Evolutionary conservation across 805 yeast species (phyloP), one percentile per base, ranked within the genome.

Genomic region (Yarrowia keelungensis): DNA sequence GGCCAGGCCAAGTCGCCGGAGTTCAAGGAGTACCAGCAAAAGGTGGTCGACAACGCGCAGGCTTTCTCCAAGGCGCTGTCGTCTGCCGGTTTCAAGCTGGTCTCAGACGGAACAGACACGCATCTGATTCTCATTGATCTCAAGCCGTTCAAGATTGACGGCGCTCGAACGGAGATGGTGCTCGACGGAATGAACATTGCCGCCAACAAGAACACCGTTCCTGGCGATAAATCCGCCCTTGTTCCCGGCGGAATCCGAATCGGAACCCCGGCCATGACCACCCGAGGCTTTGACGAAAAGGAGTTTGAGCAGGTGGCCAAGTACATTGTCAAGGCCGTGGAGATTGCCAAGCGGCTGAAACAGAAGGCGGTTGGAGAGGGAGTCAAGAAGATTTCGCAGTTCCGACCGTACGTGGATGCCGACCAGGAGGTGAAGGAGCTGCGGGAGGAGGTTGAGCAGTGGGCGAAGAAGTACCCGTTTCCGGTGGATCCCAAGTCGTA

Each of bases 201-300:
- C 61, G 90, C 93, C 72, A 94, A 94, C 84, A 94, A 94, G 81
- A 94, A 94, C 85, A 89, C 98, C 64, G 90, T 94, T 73, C 98
- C 98, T 70, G 97, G 97, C 75, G 99, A 94, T 81, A 89, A 87
- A 80, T 91, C 97, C 54, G 99, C 99, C 42, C 84, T 94, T 71
- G 92, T 91, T 78, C 99, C 99, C 76, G 91, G 96, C 71, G 99
- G 99, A 75, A 83, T 94, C 73, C 90, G 99, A 83, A 89, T 94
- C 71, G 99, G 99, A 75, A 91, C 98, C 16, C 99, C 99, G 70
- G 98, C 98, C 59, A 94, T 94, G 98, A 89, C 98, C 69, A 92
- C 98, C 67, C 89, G 99, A 83, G 98, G 97, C 58, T 89, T 94
- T 76, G 86, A 86, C 67, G 85, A 84, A 71, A 84, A 81, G 69